A percentile compares a stretch with the other conserved stretches of the same genome.
These are phyloP conservation scores for Allium cepa DNA, from an alignment of 106 monocot genomes.

Conservation along the genomic window DNA sequence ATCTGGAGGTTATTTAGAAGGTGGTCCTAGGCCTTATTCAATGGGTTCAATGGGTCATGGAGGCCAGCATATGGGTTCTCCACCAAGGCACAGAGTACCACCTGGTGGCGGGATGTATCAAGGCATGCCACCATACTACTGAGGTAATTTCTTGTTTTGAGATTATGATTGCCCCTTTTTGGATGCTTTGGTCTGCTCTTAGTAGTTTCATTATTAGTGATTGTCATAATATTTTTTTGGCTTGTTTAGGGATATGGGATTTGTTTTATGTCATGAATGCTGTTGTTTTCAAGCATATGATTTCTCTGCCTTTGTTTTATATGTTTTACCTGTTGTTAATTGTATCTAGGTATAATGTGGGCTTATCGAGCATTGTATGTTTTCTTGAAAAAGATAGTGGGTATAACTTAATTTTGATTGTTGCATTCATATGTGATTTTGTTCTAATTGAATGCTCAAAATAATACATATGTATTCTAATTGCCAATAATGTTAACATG, in stretches of 20 bases:
- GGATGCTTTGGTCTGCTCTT: not conserved
- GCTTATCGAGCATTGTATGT: no score
- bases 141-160: slow-evolving; percentile 13
- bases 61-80: slow-evolving; percentile 8
- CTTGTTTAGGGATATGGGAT: not conserved
- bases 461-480: no score
- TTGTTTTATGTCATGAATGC: not conserved
- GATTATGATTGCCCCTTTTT: not conserved
- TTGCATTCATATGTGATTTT: no score
- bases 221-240: not conserved
- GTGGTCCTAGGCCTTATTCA: no score
- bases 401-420: no score
- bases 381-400: no score
- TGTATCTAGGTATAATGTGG: no score
- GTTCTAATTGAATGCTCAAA: no score
- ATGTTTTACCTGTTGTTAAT: no score
- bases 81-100: slow-evolving; percentile 15
- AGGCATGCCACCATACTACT: slow-evolving; percentile 15
- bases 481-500: no score
- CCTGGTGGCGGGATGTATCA: slow-evolving; percentile 17
- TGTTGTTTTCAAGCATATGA: not conserved
- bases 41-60: no score
- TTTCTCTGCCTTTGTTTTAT: not conserved
- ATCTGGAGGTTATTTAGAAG: no score
- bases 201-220: not conserved